Base-by-base conservation (phyloP, 2,329 filamentous ascomycete species). In the Fusarium sambucinum region DNA sequence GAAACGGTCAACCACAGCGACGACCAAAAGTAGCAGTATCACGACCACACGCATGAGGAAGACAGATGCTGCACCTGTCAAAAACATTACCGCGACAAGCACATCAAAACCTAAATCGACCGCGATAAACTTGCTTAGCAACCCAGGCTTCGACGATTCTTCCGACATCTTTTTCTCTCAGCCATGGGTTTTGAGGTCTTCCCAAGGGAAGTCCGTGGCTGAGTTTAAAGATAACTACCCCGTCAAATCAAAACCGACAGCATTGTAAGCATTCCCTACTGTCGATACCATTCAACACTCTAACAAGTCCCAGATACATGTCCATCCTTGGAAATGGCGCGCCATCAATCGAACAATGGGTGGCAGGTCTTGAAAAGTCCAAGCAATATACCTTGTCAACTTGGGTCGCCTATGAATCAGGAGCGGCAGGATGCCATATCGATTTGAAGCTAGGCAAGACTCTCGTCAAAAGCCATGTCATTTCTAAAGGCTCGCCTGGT, bases 231-330 rank as follows among this genome's bases (percentile, higher is more conserved):
- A 42, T 5, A 17, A 6, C 16, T 17, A 42, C 7, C 40, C 14
- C 5, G 23, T 42, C 16, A 42, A 25, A 9, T 42, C 40, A 5
- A 10, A 7, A 16, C 40, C 40, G 9, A 42, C 14, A 16, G 40
- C 23, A 11, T 27, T 42, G 40, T 42, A 25, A 42, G 23, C 25
- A 11, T 12, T 25, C 16, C 8, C 5, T 2, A 12, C 5, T n/a
- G 1, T 17, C 5, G 7, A 10, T 27, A 2, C 1, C 21, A 2
- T 17, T 1, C 9, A 12, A 9, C 5, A 25, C 1, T 42, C 40
- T 42, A 17, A 42, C 23, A 3, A 4, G 5, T 17, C 9, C 7
- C 23, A 42, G 40, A 42, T 42, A 42, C 6, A 42, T 42, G 40
- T 27, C 21, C 9, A 6, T 25, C 21, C 3, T 2, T 2, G 5